Conservation (phyloP, 495 filamentous ascomycete species). For the Cetradonia linearis region DNA sequence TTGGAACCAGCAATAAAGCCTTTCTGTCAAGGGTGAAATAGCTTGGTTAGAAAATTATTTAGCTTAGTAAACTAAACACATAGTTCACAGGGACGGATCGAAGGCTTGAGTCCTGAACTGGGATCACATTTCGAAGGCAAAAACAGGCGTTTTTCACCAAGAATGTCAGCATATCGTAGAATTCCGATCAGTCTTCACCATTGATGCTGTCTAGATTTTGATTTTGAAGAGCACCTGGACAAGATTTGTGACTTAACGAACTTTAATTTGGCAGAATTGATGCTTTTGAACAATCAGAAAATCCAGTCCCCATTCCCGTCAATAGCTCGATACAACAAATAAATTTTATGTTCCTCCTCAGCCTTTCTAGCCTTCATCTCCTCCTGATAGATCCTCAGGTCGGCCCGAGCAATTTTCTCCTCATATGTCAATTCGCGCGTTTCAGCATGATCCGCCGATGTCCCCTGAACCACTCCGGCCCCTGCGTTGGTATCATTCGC, state of each 20-base stretch:
- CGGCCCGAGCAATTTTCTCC: conserved; percentile 1
- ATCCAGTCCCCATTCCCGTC: not conserved
- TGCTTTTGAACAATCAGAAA: not conserved
- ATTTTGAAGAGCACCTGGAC: no score
- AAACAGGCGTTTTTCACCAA: not conserved
- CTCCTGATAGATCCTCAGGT: not conserved
- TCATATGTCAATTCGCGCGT: not conserved
- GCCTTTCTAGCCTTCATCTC: not conserved
- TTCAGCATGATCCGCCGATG: not conserved
- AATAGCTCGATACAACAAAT: not conserved
- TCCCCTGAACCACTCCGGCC: not conserved
- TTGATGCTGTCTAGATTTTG: no score
- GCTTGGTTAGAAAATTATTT: no score
- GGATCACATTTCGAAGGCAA: not conserved
- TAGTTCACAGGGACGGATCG: no score
- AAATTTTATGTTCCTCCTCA: not conserved
- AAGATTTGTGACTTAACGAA: not conserved
- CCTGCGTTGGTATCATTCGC: no score
- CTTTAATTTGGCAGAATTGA: not conserved
- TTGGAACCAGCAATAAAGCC: no score
- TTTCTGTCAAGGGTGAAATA: no score
- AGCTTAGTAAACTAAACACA: no score
- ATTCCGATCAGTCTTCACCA: no score
- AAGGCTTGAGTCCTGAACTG: not conserved
- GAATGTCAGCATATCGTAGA: not conserved